These are phyloP conservation scores for Brassica incana DNA, from an alignment of 345 rosid genomes.

Conservation along the genomic window DNA sequence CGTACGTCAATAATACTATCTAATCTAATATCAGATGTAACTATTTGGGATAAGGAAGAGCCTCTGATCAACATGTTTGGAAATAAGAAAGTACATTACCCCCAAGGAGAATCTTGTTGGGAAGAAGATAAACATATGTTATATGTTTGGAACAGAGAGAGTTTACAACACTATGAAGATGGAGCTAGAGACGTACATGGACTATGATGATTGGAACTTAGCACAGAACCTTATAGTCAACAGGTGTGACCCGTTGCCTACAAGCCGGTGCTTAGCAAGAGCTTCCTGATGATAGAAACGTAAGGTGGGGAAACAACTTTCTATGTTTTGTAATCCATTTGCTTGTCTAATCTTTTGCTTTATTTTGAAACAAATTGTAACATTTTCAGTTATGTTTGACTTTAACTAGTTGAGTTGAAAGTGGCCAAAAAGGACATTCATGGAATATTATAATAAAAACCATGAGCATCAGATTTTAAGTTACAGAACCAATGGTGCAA, in stretches of 20 bases:
- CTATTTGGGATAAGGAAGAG: constrained; percentile 41
- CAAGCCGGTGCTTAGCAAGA: constrained; percentile 76
- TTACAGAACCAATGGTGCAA: too few relatives aligned
- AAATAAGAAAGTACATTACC: constrained; percentile 71
- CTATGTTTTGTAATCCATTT: too few relatives aligned
- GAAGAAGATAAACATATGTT: constrained; percentile 61
- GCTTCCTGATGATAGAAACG: constrained; percentile 85
- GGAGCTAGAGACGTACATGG: constrained; percentile 83
- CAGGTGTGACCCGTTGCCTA: constrained; percentile 84
- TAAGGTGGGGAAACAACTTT: constrained; percentile 60
- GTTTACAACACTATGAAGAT: constrained; percentile 66
- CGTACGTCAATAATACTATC: too few relatives aligned
- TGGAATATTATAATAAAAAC: too few relatives aligned
- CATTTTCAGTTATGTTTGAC: too few relatives aligned
- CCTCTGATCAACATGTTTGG: constrained; percentile 82
- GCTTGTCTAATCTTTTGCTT: too few relatives aligned
- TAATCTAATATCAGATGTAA: neutral
- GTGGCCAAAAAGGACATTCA: too few relatives aligned
- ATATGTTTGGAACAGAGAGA: constrained; percentile 66
- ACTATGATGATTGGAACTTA: constrained; percentile 77
- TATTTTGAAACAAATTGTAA: too few relatives aligned
- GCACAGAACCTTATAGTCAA: constrained; percentile 73
- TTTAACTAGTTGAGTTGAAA: too few relatives aligned
- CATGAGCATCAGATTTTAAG: too few relatives aligned
- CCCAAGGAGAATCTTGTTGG: constrained; percentile 65